phyloP scores from a whole-genome alignment of 768 basidiomycete genomes.

The Vararia minispora region DNA sequence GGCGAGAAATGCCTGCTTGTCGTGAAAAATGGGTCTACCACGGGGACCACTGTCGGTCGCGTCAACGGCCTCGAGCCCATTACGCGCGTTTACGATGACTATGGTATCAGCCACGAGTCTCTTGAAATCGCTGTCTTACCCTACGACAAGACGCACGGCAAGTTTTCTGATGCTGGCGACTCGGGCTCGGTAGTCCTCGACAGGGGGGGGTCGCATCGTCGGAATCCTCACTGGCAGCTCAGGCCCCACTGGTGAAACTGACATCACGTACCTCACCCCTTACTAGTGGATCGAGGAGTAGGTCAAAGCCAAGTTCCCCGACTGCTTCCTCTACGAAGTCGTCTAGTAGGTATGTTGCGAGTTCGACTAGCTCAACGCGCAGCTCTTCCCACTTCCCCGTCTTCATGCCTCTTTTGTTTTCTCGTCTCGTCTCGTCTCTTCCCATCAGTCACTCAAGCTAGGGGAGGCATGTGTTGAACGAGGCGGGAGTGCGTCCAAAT shows the following conservation, averaged over 20 bases:
- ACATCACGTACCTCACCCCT: slow-evolving; percentile 18
- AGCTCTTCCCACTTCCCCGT: background rate
- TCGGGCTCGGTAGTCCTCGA: slow-evolving; percentile 19
- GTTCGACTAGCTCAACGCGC: background rate
- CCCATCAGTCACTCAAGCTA: no score
- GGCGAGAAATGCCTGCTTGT: slow-evolving; percentile 16
- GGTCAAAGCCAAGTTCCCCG: slow-evolving; percentile 17
- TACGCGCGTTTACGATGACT: slow-evolving; percentile 1
- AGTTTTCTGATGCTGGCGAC: slow-evolving; percentile 18
- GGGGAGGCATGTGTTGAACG: no score
- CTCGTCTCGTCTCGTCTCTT: no score
- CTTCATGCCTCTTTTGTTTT: no score
- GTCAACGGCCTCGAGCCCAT: slow-evolving; percentile 17
- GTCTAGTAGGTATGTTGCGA: slow-evolving; percentile 3
- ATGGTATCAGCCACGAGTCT: slow-evolving; percentile 5
- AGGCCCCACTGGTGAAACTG: slow-evolving; percentile 12
- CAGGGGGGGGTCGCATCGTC: slow-evolving; percentile 15
- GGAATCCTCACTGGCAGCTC: slow-evolving; percentile 17
- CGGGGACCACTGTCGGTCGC: slow-evolving; percentile 18
- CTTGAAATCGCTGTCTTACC: slow-evolving; percentile 16
- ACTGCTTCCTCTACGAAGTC: slow-evolving; percentile 11
- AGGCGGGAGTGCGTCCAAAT: no score
- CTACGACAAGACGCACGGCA: slow-evolving; percentile 10
- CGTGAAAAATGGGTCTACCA: slow-evolving; percentile 17
- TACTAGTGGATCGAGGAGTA: slow-evolving; percentile 15